Base-by-base conservation (phyloP, 1,284 basidiomycete genomes). In the Leccinum subspadiceum region DNA sequence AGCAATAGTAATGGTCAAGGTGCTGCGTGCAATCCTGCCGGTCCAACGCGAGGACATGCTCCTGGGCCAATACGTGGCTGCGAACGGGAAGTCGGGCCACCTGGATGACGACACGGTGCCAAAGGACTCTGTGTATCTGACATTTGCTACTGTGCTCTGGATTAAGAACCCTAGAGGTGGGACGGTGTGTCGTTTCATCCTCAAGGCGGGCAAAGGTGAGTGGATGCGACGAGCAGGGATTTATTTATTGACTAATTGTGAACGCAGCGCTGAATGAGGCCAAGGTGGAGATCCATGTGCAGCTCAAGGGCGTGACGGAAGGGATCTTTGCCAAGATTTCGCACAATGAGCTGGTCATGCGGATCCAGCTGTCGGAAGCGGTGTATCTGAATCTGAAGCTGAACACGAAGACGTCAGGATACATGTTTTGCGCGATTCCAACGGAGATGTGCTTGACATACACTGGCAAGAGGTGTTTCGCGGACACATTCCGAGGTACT, bases 371-470 rank as follows among this genome's bases (percentile, higher is more conserved):
- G 15, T 89, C 89, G 55, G 95, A 98, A 76, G 93, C 95, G 20
- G 88, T 97, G 59, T 98, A 33, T 33, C 31, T 33, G 31, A 33
- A 97, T 79, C 81, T 98, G 66, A 98, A 98, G 79, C 79, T 97
- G 75, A 98, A 98, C 80, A 84, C 90, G 53, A 98, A 98, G 24
- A 26, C 24, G 24, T 1, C 96, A 55, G 96, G 95, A 26, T 83
- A 97, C 64, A 80, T 89, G 70, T 96, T 93, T 61, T 87, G 92
- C 54, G 92, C 92, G 50, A 85, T 97, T 60, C 94, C 94, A 39
- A 93, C 90, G 53, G 96, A 98, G 78, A 95, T 98, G 89, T 95
- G 98, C 78, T 78, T 98, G 68, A 96, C 95, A 22, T 98, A 98
- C 24, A 26, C 24, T 26, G 24, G 24, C 84, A 96, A 96, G 85